Evolutionary conservation across 1,284 basidiomycete genomes (phyloP).

Genomic region (Tremellales sp.): DNA sequence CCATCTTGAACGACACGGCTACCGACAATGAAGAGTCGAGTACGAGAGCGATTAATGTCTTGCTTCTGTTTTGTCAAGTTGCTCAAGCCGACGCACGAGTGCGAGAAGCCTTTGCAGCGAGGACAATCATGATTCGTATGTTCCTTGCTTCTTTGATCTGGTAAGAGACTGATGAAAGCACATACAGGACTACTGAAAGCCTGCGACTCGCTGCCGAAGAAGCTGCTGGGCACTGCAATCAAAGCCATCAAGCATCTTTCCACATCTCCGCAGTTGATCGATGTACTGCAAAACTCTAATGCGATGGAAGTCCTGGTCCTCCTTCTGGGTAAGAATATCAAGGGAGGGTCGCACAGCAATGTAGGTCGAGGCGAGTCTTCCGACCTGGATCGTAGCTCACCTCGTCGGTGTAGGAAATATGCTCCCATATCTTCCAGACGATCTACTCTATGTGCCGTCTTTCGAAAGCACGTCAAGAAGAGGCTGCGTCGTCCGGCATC

Average conservation of each 20-base stretch:
- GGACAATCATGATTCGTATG: conserved; percentile 84
- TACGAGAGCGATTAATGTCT: conserved; percentile 80
- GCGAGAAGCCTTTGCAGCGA: conserved; percentile 79
- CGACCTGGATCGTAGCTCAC: conserved; percentile 5
- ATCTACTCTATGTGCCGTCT: conserved; percentile 92
- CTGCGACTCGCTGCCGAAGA: conserved; percentile 74
- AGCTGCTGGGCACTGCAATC: conserved; percentile 79
- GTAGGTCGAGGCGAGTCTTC: conserved; percentile 52
- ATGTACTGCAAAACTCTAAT: conserved; percentile 93
- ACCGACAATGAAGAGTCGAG: conserved; percentile 62
- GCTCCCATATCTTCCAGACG: conserved; percentile 76
- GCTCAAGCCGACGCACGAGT: conserved; percentile 91
- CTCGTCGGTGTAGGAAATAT: conserved; percentile 66
- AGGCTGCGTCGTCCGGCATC: conserved; percentile 91
- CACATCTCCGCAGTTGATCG: conserved; percentile 82
- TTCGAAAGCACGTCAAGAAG: conserved; percentile 90
- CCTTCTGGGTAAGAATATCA: conserved; percentile 74
- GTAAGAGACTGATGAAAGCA: fast-evolving
- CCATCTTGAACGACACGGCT: conserved; percentile 72
- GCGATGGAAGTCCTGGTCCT: conserved; percentile 84
- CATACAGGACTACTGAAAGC: conserved; percentile 70
- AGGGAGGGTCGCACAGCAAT: conserved; percentile 67
- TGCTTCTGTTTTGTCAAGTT: conserved; percentile 91
- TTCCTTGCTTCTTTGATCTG: conserved; percentile 17
- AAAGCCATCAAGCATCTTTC: conserved; percentile 95